phyloP scores from a whole-genome alignment of 768 basidiomycete genomes.

The Melanogaster broomeanus region DNA sequence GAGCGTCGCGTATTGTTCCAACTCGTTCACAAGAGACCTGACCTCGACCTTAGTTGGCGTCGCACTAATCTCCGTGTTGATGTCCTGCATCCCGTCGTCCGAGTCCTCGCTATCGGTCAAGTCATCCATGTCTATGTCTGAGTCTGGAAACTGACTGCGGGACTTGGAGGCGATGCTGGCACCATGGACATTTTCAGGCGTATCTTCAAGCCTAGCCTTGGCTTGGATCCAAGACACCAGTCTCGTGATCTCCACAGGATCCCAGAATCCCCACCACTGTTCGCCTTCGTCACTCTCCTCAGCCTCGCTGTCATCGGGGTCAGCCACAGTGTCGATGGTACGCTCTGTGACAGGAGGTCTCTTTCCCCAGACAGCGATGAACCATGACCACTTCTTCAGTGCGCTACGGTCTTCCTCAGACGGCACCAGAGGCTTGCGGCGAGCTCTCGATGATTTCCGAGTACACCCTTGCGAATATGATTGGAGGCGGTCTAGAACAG shows the following conservation, averaged over 20 bases:
- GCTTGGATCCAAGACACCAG: slow-evolving; percentile 65
- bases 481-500: slow-evolving; percentile 34
- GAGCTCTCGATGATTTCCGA: slow-evolving; percentile 36
- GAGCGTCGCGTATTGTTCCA: slow-evolving; percentile 61
- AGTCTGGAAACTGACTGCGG: not conserved
- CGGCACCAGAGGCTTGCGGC: slow-evolving; percentile 39
- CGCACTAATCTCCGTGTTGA: not conserved
- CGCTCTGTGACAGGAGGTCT: slow-evolving; percentile 39
- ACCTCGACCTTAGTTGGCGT: slow-evolving; percentile 36
- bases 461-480: slow-evolving; percentile 26
- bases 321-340: slow-evolving; percentile 21
- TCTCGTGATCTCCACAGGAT: slow-evolving; percentile 62
- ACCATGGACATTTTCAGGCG: not conserved
- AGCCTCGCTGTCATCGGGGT: slow-evolving; percentile 25
- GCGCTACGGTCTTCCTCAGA: slow-evolving; percentile 52
- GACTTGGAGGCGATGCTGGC: not conserved
- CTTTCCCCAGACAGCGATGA: slow-evolving; percentile 74
- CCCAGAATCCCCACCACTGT: slow-evolving; percentile 78
- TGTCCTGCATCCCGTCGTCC: slow-evolving; percentile 5
- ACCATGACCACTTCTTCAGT: slow-evolving; percentile 71
- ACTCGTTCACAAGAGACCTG: slow-evolving; percentile 47
- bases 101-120: slow-evolving; percentile 5
- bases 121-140: slow-evolving; percentile 24
- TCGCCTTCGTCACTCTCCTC: slow-evolving; percentile 35
- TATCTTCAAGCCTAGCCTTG: slow-evolving; percentile 44